Conservation (phyloP, 176 grass and related monocot genomes). For the Zea luxurians region DNA sequence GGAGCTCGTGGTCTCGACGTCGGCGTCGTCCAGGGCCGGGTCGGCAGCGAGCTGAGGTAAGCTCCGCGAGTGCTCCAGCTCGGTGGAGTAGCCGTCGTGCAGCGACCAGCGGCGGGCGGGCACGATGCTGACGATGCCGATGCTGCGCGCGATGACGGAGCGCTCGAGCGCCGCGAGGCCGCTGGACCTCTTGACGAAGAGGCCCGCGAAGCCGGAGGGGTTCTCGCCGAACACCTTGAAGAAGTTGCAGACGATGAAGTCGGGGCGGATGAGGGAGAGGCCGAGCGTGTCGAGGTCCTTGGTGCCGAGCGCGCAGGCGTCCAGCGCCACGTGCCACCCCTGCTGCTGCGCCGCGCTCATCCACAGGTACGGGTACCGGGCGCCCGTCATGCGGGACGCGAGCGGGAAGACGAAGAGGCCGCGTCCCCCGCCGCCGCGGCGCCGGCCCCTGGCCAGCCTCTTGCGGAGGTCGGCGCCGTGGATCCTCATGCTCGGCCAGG, state of each 20-base stretch:
- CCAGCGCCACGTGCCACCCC: slow-evolving; percentile 83
- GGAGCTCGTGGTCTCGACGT: slow-evolving; percentile 59
- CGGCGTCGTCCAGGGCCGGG: slow-evolving; percentile 38
- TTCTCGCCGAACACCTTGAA: slow-evolving; percentile 94
- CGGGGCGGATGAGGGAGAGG: slow-evolving; percentile 78
- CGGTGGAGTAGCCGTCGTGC: slow-evolving; percentile 59
- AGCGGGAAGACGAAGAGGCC: slow-evolving; percentile 87
- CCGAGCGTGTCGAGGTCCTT: slow-evolving; percentile 90
- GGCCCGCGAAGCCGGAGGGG: slow-evolving; percentile 76
- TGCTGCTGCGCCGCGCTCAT: slow-evolving; percentile 75
- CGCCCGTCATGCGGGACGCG: slow-evolving; percentile 70
- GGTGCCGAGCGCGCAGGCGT: slow-evolving; percentile 77
- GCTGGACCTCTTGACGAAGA: slow-evolving; percentile 72
- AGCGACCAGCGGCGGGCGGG: slow-evolving; percentile 65
- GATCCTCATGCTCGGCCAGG: slow-evolving; percentile 82
- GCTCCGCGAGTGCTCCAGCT: slow-evolving; percentile 51
- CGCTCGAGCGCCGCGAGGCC: slow-evolving; percentile 55
- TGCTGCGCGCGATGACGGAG: slow-evolving; percentile 78
- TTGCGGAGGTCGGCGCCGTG: slow-evolving; percentile 60
- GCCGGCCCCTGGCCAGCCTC: slow-evolving; percentile 43
- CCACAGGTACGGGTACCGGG: slow-evolving; percentile 87
- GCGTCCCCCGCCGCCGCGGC: slow-evolving; percentile 10
- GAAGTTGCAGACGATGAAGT: slow-evolving; percentile 96
- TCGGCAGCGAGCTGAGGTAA: slow-evolving; percentile 41
- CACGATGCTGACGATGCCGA: slow-evolving; percentile 78